A percentile compares a stretch with the other conserved stretches of the same genome.
Conservation (phyloP, 257 asterid species). For the Solanum chiquidenum region DNA sequence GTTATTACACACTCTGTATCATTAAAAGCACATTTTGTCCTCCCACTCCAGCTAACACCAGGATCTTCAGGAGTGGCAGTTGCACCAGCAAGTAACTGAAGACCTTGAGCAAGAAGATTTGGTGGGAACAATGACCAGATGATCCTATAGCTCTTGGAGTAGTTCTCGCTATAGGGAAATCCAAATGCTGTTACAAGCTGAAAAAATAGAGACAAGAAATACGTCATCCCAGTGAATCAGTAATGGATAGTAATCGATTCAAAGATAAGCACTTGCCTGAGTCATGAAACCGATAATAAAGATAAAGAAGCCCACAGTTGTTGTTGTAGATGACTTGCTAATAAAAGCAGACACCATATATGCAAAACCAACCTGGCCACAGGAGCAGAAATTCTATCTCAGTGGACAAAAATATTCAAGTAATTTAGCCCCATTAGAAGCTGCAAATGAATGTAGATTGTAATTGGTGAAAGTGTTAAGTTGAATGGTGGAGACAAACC, state of each 20-base stretch:
- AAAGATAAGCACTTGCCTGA: conserved; percentile 45
- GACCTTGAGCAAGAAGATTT: conserved; percentile 76
- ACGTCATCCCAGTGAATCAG: conserved; percentile 4
- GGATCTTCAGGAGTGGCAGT: conserved; percentile 88
- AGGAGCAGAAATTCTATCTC: neutral
- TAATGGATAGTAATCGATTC: conserved; percentile 4
- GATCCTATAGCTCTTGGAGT: conserved; percentile 29
- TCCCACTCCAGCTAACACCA: conserved; percentile 84
- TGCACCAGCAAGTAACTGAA: conserved; percentile 68
- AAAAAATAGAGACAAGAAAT: conserved; percentile 7
- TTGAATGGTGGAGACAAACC: conserved; percentile 37
- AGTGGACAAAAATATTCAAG: neutral
- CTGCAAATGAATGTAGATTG: neutral
- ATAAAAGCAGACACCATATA: conserved; percentile 71
- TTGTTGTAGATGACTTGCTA: conserved; percentile 73
- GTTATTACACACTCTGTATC: conserved; percentile 71
- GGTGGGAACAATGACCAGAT: conserved; percentile 96
- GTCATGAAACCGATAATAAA: conserved; percentile 70
- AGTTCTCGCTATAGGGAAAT: conserved; percentile 56
- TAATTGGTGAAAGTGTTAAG: neutral
- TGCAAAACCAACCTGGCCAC: conserved; percentile 65
- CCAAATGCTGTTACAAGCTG: conserved; percentile 85
- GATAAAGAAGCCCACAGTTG: conserved; percentile 56
- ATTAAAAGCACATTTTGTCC: conserved; percentile 63
- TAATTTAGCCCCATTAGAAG: neutral